phyloP scores from a whole-genome alignment of 768 basidiomycete species.

The Lenzites betulinus region DNA sequence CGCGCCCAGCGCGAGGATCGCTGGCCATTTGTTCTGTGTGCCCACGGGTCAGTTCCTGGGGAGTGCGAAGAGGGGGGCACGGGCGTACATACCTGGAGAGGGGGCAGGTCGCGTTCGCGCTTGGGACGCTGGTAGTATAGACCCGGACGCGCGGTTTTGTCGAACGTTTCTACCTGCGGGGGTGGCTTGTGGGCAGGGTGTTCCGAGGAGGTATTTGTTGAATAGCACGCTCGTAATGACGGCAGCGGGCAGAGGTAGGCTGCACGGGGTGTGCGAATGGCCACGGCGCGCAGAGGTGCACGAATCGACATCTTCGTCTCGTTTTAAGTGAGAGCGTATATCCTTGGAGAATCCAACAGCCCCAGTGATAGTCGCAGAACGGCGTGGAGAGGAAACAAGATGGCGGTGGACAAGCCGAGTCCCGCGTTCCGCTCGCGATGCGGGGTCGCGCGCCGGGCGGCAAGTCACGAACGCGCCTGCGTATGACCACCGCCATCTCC shows the following conservation, averaged over 20 bases:
- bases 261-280: not conserved
- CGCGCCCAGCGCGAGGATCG: conserved; percentile 48
- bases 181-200: conserved; percentile 5
- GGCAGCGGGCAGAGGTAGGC: not conserved
- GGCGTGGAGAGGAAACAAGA: not conserved
- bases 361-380: not conserved
- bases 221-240: conserved; percentile 1
- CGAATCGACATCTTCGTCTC: conserved; percentile 1
- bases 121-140: conserved; percentile 46
- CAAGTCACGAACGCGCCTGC: conserved; percentile 11
- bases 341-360: not conserved
- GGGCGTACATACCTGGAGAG: conserved; percentile 44
- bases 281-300: not conserved
- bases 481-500: conserved; percentile 25
- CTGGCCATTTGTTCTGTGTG: conserved; percentile 54
- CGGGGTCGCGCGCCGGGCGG: conserved; percentile 17
- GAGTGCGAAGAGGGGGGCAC: too few species aligned
- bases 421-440: not conserved
- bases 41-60: not conserved
- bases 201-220: conserved; percentile 4
- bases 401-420: not conserved
- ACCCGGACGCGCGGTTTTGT: conserved; percentile 46
- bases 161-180: conserved; percentile 42
- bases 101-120: conserved; percentile 43
- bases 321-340: too few species aligned